A percentile compares a stretch with the other conserved stretches of the same genome.
phyloP scores from a whole-genome alignment of 2,329 filamentous ascomycete species.

The Phialocephala subalpina region DNA sequence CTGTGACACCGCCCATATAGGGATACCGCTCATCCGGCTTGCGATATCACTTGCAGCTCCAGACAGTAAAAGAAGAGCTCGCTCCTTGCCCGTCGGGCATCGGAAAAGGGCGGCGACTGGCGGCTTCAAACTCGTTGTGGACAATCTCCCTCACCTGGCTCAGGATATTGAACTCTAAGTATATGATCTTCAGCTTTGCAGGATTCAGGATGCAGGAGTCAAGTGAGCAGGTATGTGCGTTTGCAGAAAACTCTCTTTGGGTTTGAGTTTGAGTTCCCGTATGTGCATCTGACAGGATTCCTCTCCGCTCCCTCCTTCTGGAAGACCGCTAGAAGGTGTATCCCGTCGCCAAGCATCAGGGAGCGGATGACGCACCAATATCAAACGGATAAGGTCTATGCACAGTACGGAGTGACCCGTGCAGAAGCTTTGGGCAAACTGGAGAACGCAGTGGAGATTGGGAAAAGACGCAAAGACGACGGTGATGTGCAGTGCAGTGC shows the following conservation, averaged over 20 bases:
- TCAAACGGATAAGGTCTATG: neutral
- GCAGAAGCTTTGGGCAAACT: conserved; percentile 5
- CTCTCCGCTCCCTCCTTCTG: neutral
- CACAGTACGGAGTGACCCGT: neutral
- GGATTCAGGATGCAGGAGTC: too few species aligned
- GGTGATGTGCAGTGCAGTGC: neutral
- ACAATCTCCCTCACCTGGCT: neutral
- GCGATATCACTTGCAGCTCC: neutral
- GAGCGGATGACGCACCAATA: neutral
- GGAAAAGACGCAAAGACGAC: neutral
- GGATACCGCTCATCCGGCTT: neutral
- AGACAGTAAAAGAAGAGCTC: neutral
- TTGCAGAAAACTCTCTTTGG: neutral
- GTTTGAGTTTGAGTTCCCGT: neutral
- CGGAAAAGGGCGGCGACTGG: neutral
- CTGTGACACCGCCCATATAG: neutral
- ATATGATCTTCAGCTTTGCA: too few species aligned
- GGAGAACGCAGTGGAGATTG: neutral
- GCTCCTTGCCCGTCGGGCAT: conserved; percentile 1
- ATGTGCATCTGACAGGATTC: conserved; percentile 4
- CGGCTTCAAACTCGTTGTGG: conserved; percentile 10
- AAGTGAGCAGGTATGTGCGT: neutral
- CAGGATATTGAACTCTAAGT: neutral
- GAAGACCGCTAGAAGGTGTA: neutral
- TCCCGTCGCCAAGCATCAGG: neutral